These are phyloP conservation scores for Komagataella pseudopastoris DNA, from an alignment of 805 yeast genomes.

Conservation along the genomic window DNA sequence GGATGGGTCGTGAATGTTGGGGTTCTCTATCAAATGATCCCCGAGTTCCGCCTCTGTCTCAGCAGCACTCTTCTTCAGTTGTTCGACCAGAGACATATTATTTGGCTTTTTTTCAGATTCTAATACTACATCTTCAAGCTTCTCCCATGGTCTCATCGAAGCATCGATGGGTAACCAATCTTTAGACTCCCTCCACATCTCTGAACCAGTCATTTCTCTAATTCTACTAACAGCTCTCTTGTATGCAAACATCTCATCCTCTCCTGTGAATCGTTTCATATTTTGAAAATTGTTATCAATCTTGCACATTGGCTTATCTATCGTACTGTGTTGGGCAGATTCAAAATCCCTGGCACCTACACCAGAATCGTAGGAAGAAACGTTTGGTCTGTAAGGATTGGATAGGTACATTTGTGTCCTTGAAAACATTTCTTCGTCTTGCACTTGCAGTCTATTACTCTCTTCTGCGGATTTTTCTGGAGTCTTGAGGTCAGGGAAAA, in stretches of 20 bases:
- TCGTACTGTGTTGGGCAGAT: constrained; percentile 7
- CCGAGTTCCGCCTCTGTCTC: constrained; percentile 1
- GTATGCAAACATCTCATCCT: constrained; percentile 64
- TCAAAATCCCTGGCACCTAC: constrained; percentile 24
- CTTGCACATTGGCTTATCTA: constrained; percentile 5
- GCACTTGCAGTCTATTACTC: constrained; percentile 19
- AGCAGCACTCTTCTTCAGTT: constrained; percentile 5
- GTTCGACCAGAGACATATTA: background rate
- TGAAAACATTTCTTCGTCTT: constrained; percentile 59
- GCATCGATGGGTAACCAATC: constrained; percentile 44
- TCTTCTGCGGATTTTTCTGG: constrained; percentile 2
- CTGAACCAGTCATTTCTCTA: constrained; percentile 20
- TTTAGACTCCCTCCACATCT: constrained; percentile 30
- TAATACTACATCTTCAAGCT: constrained; percentile 2
- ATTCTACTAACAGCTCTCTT: constrained; percentile 58
- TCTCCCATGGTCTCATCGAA: constrained; percentile 48
- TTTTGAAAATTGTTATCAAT: constrained; percentile 28
- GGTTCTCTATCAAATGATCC: background rate
- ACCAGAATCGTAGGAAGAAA: constrained; percentile 36
- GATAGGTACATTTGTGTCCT: constrained; percentile 44
- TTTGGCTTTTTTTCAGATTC: background rate
- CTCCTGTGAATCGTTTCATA: constrained; percentile 52
- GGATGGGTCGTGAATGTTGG: constrained; percentile 3
- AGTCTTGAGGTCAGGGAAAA: constrained; percentile 42
- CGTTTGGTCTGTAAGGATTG: constrained; percentile 60